Percentiles rank a stretch among this genome's conserved stretches.
These are phyloP conservation scores for Epichloe sp. DNA, from an alignment of 2,329 filamentous ascomycete species.

Conservation along the genomic window DNA sequence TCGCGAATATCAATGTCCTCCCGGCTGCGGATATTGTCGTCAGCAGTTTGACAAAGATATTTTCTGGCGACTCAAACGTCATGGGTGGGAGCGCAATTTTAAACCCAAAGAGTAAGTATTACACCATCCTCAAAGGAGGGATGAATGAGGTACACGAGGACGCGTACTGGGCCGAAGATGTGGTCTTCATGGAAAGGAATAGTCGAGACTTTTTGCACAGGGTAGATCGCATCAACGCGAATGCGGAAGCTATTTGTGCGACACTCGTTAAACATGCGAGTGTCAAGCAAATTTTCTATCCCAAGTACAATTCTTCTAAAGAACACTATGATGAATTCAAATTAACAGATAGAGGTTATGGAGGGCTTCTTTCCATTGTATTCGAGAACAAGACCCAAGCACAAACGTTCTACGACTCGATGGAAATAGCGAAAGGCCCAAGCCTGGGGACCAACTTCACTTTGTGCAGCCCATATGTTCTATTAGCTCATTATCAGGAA, in stretches of 20 bases:
- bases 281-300: conserved; percentile 77
- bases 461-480: conserved; percentile 76
- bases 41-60: conserved; percentile 91
- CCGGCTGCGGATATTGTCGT: conserved; percentile 84
- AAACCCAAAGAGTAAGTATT: conserved; percentile 56
- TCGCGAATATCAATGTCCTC: conserved; percentile 88
- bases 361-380: conserved; percentile 74
- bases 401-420: conserved; percentile 67
- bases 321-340: conserved; percentile 67
- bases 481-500: conserved; percentile 85
- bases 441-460: conserved; percentile 97
- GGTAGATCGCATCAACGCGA: conserved; percentile 72
- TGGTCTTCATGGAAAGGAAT: conserved; percentile 90
- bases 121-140: conserved; percentile 52
- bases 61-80: conserved; percentile 94
- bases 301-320: conserved; percentile 59
- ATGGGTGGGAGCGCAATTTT: conserved; percentile 74
- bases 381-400: conserved; percentile 61
- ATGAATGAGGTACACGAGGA: conserved; percentile 63
- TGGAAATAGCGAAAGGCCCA: conserved; percentile 85
- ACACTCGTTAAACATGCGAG: conserved; percentile 46
- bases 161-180: conserved; percentile 88
- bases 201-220: conserved; percentile 80
- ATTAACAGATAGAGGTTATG: conserved; percentile 67
- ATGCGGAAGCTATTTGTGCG: conserved; percentile 71